Conservation (phyloP, 345 rosid species). For the Noccaea caerulescens region DNA sequence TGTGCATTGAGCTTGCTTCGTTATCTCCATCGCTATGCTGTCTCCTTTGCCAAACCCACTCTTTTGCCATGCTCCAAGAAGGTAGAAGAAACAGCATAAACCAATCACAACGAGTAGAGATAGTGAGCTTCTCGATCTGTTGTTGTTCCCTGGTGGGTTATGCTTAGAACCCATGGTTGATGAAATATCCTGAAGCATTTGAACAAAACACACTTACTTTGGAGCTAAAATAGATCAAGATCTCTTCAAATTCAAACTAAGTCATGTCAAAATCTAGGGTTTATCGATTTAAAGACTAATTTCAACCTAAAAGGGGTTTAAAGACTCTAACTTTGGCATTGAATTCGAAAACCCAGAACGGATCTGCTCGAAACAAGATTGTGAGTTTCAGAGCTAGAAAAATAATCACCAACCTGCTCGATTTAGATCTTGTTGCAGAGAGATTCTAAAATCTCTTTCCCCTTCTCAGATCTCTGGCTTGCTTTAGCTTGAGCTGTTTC, state of each 20-base stretch:
- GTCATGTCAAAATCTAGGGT: conserved; percentile 8
- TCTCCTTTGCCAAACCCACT: conserved; percentile 96
- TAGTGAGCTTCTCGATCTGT: conserved; percentile 61
- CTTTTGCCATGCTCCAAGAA: conserved; percentile 96
- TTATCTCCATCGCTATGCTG: conserved; percentile 64
- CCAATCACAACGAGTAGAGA: conserved; percentile 73
- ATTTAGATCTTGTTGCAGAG: conserved; percentile 30
- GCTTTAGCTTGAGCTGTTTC: neutral
- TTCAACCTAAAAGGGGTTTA: neutral
- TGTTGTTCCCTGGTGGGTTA: conserved; percentile 49
- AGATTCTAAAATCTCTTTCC: conserved; percentile 1
- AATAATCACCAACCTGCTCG: conserved; percentile 20
- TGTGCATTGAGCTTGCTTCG: conserved; percentile 67
- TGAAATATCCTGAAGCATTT: conserved; percentile 34
- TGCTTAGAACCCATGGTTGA: conserved; percentile 64
- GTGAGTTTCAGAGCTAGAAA: conserved; percentile 8
- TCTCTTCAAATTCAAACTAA: neutral
- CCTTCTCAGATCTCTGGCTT: conserved; percentile 26
- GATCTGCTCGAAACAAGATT: conserved; percentile 21
- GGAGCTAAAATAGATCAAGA: conserved; percentile 21
- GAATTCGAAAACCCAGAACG: conserved; percentile 27
- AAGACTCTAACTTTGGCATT: conserved; percentile 30
- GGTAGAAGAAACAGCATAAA: conserved; percentile 86
- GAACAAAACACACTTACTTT: conserved; percentile 11
- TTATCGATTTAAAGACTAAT: neutral